phyloP scores from a whole-genome alignment of 495 filamentous ascomycete genomes.

The Penicillium longicatenatum region DNA sequence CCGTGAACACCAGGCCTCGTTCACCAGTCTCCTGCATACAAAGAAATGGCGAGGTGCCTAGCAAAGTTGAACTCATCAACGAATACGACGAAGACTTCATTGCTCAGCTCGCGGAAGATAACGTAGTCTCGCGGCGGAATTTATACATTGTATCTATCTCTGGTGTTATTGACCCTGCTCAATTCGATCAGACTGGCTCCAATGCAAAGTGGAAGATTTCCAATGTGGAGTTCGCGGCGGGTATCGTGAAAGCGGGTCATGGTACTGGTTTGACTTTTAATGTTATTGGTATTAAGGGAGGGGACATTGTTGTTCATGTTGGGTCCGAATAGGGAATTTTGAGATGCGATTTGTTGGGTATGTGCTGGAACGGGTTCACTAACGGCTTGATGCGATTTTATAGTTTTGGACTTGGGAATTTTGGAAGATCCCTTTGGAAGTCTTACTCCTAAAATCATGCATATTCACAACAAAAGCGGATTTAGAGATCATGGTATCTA shows the following conservation, averaged over 20 bases:
- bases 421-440: too few relatives aligned
- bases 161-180: neutral
- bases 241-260: neutral
- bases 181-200: neutral
- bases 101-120: neutral
- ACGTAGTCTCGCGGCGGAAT: neutral
- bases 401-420: too few relatives aligned
- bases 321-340: neutral
- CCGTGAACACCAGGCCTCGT: slow-evolving; percentile 1
- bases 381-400: too few relatives aligned
- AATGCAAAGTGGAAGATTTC: slow-evolving; percentile 1
- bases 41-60: slow-evolving; percentile 1
- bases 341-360: too few relatives aligned
- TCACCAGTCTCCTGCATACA: slow-evolving; percentile 4
- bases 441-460: too few relatives aligned
- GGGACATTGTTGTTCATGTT: slow-evolving; percentile 2
- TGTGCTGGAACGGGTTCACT: too few relatives aligned
- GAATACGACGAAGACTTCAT: slow-evolving; percentile 8
- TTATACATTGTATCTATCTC: neutral
- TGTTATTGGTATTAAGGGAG: neutral
- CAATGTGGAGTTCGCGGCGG: slow-evolving; percentile 2
- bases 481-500: neutral
- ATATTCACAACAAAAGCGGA: too few relatives aligned
- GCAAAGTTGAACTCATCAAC: slow-evolving; percentile 3
- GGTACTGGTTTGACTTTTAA: slow-evolving; percentile 5